These are phyloP conservation scores for Jatropha curcas DNA, from an alignment of 345 rosid species.

Conservation along the genomic window DNA sequence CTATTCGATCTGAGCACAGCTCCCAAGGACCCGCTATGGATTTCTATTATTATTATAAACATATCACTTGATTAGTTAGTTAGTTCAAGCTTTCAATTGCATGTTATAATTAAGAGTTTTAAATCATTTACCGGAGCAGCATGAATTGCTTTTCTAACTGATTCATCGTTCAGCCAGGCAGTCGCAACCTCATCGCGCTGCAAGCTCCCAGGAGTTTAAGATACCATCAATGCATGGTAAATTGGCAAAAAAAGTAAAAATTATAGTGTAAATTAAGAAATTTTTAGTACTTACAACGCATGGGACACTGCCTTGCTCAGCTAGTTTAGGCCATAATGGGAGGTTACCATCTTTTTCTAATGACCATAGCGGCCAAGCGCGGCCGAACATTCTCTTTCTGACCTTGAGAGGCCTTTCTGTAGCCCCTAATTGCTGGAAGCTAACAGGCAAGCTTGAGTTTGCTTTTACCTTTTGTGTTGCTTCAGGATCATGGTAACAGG, in stretches of 20 bases:
- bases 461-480: neutral
- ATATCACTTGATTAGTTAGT: neutral
- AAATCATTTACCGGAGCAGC: conserved; percentile 36
- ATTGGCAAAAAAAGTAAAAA: too few species aligned
- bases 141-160: conserved; percentile 52
- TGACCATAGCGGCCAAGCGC: conserved; percentile 46
- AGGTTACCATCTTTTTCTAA: conserved; percentile 29
- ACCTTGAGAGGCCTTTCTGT: conserved; percentile 38
- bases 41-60: conserved; percentile 14
- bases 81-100: neutral
- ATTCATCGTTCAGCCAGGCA: conserved; percentile 46
- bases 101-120: neutral
- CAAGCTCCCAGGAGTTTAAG: neutral
- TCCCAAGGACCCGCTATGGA: conserved; percentile 44
- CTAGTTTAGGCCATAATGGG: conserved; percentile 38
- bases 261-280: too few species aligned
- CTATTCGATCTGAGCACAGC: conserved; percentile 35
- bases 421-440: conserved; percentile 40
- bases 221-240: too few species aligned
- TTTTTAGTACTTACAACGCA: conserved; percentile 39
- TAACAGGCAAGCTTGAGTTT: conserved; percentile 33
- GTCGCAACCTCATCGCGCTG: conserved; percentile 50
- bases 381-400: conserved; percentile 47
- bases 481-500: conserved; percentile 44
- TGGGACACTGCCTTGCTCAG: neutral